phyloP scores from a whole-genome alignment of 2,329 filamentous ascomycete species.

The Teratosphaeria zuluensis region DNA sequence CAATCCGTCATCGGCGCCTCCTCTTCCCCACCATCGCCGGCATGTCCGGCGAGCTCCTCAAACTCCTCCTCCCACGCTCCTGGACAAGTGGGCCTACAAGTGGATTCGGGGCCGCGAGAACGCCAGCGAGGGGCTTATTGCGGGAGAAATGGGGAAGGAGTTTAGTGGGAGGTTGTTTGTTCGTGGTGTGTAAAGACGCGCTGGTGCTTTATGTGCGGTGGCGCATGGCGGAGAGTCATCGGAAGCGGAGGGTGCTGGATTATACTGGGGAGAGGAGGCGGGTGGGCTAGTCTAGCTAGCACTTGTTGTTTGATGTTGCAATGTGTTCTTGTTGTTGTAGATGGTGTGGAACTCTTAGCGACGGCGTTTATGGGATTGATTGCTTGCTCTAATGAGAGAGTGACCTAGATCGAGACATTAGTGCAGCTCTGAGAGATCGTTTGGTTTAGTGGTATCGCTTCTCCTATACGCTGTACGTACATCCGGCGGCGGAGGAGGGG shows the following conservation, averaged over 20 bases:
- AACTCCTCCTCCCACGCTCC: conserved; percentile 54
- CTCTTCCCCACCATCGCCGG: conserved; percentile 76
- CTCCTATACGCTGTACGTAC: no score
- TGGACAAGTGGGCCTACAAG: conserved; percentile 44
- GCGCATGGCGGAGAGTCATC: conserved; percentile 41
- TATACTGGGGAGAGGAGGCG: conserved; percentile 16
- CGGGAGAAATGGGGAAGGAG: conserved; percentile 84
- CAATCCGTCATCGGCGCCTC: conserved; percentile 59
- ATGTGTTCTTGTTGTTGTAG: no score
- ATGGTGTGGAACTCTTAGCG: no score
- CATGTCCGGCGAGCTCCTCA: conserved; percentile 65
- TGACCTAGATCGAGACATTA: no score
- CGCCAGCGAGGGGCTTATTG: conserved; percentile 41
- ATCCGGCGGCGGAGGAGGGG: no score
- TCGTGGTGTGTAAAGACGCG: conserved; percentile 70
- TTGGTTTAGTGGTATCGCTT: no score
- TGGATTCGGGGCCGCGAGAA: neutral
- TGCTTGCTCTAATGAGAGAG: no score
- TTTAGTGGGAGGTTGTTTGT: conserved; percentile 77
- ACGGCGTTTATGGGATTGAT: no score
- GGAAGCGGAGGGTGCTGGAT: conserved; percentile 36
- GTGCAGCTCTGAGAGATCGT: no score
- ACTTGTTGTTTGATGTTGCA: no score
- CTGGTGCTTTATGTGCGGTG: conserved; percentile 49
- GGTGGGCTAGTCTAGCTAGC: no score